Base-by-base conservation (phyloP, 2,329 filamentous ascomycete genomes). In the Colletotrichum viniferum region DNA sequence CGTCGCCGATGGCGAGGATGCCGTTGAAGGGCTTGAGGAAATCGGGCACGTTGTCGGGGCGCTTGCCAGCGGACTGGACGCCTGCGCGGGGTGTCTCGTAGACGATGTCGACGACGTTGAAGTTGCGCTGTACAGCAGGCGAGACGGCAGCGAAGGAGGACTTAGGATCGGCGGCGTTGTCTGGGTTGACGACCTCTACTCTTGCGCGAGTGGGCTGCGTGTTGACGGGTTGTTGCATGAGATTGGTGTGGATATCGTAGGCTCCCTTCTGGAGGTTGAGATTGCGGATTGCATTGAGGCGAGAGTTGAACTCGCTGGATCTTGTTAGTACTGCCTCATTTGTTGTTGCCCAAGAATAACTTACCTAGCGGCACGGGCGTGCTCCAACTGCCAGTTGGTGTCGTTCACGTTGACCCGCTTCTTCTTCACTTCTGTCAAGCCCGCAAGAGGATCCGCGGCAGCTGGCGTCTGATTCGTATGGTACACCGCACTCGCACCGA, bases 371-470 rank as follows among this genome's bases (percentile, higher is more conserved):
- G 96, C 95, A 66, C 94, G 92, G 32, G 96, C 96, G 85, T 99
- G 97, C 86, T 98, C 96, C 73, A 97, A 88, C 90, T 98, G 97
- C 97, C 97, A 99, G 83, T 98, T 99, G 73, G 94, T 92, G 79
- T 97, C 95, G 69, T 96, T 98, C 74, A 98, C 94, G 75, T 96
- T 94, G 52, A 98, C 94, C 80, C 94, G 94, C 78, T 94, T 91
- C 87, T 95, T 95, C 87, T 97, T 98, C 77, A 91, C 90, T 78
- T 96, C 94, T 9, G 92, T 88, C 84, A 97, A 98, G 73, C 94
- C 94, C n/a, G 71, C 69, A 76, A 89, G 92, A 36, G 92, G 92
- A 73, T 93, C 88, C 4, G 95, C 95, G n/a, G 95, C 92, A 26
- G 93, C 92, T 2, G 95, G 95, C 2, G 90, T 91, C 28, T 76